These are phyloP conservation scores for Chlamydomonas eustigma DNA, from an alignment of 139 green algal species.

Conservation along the genomic window DNA sequence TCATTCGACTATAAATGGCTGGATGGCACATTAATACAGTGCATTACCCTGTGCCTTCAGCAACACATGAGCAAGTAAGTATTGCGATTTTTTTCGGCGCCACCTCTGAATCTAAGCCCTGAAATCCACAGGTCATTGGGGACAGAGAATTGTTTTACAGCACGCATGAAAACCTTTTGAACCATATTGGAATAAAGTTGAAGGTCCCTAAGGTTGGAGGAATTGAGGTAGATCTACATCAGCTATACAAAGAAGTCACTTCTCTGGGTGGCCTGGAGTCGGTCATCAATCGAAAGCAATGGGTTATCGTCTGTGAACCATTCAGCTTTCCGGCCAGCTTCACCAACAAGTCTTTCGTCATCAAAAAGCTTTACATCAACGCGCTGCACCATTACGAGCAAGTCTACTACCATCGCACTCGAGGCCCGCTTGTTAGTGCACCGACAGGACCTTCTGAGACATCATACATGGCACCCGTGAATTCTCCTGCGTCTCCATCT, in stretches of 20 bases:
- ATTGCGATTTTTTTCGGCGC: too few relatives aligned
- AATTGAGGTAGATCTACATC: conserved; percentile 15
- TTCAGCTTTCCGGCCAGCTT: conserved; percentile 17
- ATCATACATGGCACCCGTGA: not conserved
- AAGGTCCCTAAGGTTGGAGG: conserved; percentile 16
- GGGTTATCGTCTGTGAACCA: conserved; percentile 14
- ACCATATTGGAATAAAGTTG: conserved; percentile 5
- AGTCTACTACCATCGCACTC: conserved; percentile 18
- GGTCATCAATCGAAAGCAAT: conserved; percentile 19
- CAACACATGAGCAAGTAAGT: too few relatives aligned
- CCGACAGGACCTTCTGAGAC: not conserved
- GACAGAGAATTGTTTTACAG: conserved; percentile 11
- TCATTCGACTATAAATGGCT: too few relatives aligned
- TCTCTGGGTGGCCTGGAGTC: conserved; percentile 2
- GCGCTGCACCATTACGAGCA: conserved; percentile 27
- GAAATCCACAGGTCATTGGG: conserved; percentile 2
- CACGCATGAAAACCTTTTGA: conserved; percentile 3
- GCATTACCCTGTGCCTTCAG: too few relatives aligned
- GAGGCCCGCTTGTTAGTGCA: not conserved
- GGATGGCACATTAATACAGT: too few relatives aligned
- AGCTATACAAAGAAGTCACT: conserved; percentile 19
- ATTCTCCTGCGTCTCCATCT: too few relatives aligned
- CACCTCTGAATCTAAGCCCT: too few relatives aligned
- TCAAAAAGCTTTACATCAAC: conserved; percentile 21
- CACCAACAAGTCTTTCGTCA: conserved; percentile 22